These are phyloP conservation scores for Carex arenaria DNA, from an alignment of 202 grass and related monocot species.

Conservation along the genomic window DNA sequence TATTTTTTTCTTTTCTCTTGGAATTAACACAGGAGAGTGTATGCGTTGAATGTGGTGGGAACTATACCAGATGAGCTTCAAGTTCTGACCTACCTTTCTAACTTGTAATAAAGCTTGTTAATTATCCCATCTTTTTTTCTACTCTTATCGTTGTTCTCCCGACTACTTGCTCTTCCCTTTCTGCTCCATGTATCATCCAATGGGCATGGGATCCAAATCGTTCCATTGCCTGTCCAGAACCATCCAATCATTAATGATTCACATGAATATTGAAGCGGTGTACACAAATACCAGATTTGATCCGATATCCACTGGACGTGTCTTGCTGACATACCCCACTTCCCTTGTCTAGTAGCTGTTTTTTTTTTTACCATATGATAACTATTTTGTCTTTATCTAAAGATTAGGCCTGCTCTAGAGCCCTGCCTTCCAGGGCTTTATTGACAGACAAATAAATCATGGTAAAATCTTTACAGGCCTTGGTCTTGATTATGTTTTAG, in stretches of 20 bases:
- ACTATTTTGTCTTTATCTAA: too few species aligned
- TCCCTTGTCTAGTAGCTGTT: too few species aligned
- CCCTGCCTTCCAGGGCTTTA: not conserved
- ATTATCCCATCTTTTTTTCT: not conserved
- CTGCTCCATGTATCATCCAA: too few species aligned
- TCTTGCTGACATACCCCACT: too few species aligned
- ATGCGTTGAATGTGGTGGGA: slow-evolving; percentile 27
- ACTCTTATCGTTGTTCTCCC: not conserved
- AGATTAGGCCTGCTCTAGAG: too few species aligned
- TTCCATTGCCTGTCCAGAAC: too few species aligned
- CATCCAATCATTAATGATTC: too few species aligned
- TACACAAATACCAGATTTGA: too few species aligned
- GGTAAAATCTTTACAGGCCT: not conserved
- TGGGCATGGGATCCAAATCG: too few species aligned
- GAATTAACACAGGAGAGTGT: slow-evolving; percentile 45
- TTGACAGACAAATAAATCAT: not conserved
- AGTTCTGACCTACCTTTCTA: slow-evolving; percentile 42
- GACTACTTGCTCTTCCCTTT: not conserved
- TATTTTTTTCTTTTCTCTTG: not conserved
- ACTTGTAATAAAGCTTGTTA: slow-evolving; percentile 37
- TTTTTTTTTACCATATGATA: too few species aligned
- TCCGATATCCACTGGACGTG: too few species aligned
- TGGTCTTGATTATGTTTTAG: not conserved
- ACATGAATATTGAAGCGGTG: too few species aligned
- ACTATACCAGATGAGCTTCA: slow-evolving; percentile 53